These are phyloP conservation scores for Xylaria sp. DNA, from an alignment of 2,329 filamentous ascomycete species.

Conservation along the genomic window DNA sequence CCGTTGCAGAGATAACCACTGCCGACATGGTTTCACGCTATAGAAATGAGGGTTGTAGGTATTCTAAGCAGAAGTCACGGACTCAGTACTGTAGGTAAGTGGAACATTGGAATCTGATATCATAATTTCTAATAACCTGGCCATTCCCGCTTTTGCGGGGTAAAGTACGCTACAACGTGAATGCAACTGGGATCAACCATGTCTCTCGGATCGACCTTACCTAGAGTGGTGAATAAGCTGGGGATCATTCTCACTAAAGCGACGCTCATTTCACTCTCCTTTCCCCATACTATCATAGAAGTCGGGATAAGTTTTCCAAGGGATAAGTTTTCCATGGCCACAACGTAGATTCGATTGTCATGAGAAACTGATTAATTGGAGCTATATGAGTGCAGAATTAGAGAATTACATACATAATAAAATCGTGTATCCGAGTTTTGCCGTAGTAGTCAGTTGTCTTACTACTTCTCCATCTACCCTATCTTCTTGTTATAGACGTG, in stretches of 20 bases:
- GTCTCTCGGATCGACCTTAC: conserved; percentile 4
- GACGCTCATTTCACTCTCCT: not conserved
- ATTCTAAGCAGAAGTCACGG: not conserved
- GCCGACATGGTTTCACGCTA: not conserved
- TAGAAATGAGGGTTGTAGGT: not conserved
- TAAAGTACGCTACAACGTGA: conserved; percentile 7
- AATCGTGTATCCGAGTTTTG: not conserved
- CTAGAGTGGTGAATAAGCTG: conserved; percentile 1
- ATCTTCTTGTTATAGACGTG: not conserved
- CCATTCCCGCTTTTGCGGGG: conserved; percentile 38
- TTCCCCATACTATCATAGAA: not conserved
- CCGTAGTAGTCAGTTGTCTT: not conserved
- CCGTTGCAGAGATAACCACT: not conserved
- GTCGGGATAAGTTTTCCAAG: not conserved
- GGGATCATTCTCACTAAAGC: not conserved
- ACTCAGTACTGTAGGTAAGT: not conserved
- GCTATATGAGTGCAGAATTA: not conserved
- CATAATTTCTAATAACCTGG: conserved; percentile 9
- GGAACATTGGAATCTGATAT: not conserved
- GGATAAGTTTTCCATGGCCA: not conserved
- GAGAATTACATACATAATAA: not conserved
- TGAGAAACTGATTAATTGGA: not conserved
- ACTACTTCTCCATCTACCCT: not conserved
- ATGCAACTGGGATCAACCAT: not conserved
- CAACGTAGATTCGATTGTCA: not conserved